Evolutionary conservation across 2,329 filamentous ascomycete species (phyloP).

Genomic region (Leptosphaerulina australis): DNA sequence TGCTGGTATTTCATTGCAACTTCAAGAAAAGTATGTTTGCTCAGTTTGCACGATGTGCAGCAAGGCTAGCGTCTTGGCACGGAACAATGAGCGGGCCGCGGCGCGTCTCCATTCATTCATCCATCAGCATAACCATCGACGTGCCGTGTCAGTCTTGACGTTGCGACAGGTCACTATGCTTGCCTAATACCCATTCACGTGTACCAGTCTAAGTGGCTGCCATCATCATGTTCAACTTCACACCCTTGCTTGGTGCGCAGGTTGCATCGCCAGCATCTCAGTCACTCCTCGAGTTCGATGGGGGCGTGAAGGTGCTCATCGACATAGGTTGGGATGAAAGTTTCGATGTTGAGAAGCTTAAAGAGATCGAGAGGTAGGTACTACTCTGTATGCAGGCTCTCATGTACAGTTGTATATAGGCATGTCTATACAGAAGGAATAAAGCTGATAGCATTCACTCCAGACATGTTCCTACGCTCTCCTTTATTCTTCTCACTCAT

Average conservation of each 20-base stretch:
- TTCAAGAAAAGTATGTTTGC: conserved; percentile 1
- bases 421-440: conserved; percentile 21
- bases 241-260: conserved; percentile 87
- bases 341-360: conserved; percentile 81
- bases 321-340: conserved; percentile 96
- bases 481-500: conserved; percentile 91
- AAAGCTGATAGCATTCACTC: conserved; percentile 25
- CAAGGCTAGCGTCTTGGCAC: conserved; percentile 1
- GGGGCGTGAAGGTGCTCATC: conserved; percentile 91
- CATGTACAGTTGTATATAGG: conserved; percentile 20
- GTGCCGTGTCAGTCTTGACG: conserved; percentile 1
- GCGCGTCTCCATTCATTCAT: conserved; percentile 3
- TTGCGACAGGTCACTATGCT: conserved; percentile 11
- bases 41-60: conserved; percentile 10
- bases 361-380: conserved; percentile 83
- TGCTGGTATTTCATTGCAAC: not conserved
- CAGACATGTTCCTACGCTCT: conserved; percentile 89
- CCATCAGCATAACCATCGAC: not conserved
- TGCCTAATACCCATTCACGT: conserved; percentile 1
- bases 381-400: conserved; percentile 5
- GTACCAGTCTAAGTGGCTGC: conserved; percentile 9
- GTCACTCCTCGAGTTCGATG: conserved; percentile 95
- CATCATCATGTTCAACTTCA: conserved; percentile 88
- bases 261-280: conserved; percentile 86
- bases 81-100: not conserved